Evolutionary conservation across 495 filamentous ascomycete genomes (phyloP).

Genomic region (Schizothecium vesticola): DNA sequence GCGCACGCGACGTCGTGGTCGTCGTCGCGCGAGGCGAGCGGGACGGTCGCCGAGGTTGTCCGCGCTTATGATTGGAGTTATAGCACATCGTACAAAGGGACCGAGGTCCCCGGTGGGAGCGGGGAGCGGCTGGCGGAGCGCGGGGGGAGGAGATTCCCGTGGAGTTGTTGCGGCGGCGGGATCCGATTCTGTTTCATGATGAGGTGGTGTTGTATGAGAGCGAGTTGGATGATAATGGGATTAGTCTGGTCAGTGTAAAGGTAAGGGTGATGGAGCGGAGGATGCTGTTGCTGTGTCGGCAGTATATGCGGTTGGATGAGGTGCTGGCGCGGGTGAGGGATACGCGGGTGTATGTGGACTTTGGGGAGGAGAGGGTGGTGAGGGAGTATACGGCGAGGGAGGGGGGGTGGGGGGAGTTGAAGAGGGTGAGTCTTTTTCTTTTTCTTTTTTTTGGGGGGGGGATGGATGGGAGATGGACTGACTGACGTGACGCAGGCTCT

Average conservation of each 20-base stretch:
- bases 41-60: conserved; percentile 87
- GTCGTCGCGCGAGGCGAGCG: conserved; percentile 74
- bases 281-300: conserved; percentile 75
- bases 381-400: conserved; percentile 85
- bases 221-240: conserved; percentile 95
- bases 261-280: conserved; percentile 84
- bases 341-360: conserved; percentile 89
- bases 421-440: conserved; percentile 65
- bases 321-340: conserved; percentile 83
- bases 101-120: conserved; percentile 25
- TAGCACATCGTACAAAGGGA: conserved; percentile 77
- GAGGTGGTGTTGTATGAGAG: conserved; percentile 95
- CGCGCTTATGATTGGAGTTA: conserved; percentile 98
- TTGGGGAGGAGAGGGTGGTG: conserved; percentile 71
- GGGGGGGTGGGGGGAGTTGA: conserved; percentile 71
- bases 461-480: conserved; percentile 1
- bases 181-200: conserved; percentile 93
- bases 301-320: conserved; percentile 89
- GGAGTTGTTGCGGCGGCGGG: conserved; percentile 68
- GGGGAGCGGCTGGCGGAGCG: neutral
- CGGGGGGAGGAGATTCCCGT: conserved; percentile 59
- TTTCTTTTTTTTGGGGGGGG: conserved; percentile 5
- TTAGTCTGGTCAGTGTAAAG: conserved; percentile 81
- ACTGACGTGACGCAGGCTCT: conserved; percentile 50
- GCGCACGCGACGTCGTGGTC: conserved; percentile 91